Evolutionary conservation across 2,329 filamentous ascomycete genomes (phyloP).

Genomic region (Emericellopsis cladophorae): DNA sequence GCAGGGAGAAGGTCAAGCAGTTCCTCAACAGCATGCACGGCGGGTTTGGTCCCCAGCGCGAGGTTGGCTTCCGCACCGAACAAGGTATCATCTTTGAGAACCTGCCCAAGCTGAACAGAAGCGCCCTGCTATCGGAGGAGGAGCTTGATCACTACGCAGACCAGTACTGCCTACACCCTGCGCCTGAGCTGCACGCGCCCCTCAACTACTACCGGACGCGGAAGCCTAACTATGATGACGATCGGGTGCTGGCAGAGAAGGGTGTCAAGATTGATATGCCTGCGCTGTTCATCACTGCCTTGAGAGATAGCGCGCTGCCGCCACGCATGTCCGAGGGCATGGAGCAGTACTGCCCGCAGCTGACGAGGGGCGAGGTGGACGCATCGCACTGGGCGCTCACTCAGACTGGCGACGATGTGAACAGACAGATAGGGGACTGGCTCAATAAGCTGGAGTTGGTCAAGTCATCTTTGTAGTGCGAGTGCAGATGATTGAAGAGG

Average conservation of each 20-base stretch:
- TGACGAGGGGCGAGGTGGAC: constrained; percentile 54
- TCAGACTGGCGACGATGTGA: constrained; percentile 60
- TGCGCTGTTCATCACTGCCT: constrained; percentile 63
- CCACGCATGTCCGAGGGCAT: constrained; percentile 60
- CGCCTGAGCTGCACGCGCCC: constrained; percentile 58
- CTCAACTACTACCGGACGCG: constrained; percentile 80
- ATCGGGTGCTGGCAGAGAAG: constrained; percentile 48
- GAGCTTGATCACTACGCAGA: constrained; percentile 65
- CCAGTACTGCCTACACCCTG: constrained; percentile 49
- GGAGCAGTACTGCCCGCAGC: constrained; percentile 50
- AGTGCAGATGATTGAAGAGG: too few species aligned
- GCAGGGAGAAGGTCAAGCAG: constrained; percentile 49
- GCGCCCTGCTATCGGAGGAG: constrained; percentile 46
- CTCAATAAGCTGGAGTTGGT: constrained; percentile 26
- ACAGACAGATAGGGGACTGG: constrained; percentile 56
- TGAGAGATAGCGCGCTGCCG: constrained; percentile 58
- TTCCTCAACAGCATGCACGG: constrained; percentile 65
- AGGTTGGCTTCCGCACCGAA: constrained; percentile 43
- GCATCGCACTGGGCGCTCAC: constrained; percentile 74
- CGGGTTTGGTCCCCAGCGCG: constrained; percentile 41
- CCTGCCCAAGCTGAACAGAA: constrained; percentile 46
- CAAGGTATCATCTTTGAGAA: constrained; percentile 53
- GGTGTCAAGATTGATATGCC: constrained; percentile 44
- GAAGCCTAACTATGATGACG: constrained; percentile 65
- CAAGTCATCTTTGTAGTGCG: constrained; percentile 1